Evolutionary conservation across 2,329 filamentous ascomycete species (phyloP).

Genomic region (Diplodia mutila): DNA sequence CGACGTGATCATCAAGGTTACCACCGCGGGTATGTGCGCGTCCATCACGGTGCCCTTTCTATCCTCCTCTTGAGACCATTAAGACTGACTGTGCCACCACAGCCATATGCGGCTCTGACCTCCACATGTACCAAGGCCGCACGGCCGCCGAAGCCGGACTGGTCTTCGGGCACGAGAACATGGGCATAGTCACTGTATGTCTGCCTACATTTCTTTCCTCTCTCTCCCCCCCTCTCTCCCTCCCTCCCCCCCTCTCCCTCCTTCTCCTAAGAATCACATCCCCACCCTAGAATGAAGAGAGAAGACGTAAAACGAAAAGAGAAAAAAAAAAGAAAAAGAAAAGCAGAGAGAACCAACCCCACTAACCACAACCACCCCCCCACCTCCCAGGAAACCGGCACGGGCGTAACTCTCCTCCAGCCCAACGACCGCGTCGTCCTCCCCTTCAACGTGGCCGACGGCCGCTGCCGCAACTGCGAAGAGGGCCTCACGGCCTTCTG

Average conservation of each 20-base stretch:
- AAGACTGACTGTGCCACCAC: conserved; percentile 6
- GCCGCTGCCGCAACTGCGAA: conserved; percentile 66
- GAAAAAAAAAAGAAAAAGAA: no score
- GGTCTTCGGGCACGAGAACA: conserved; percentile 66
- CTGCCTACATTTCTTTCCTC: neutral
- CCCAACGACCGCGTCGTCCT: conserved; percentile 67
- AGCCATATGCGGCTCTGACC: conserved; percentile 59
- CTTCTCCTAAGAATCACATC: no score
- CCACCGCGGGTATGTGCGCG: conserved; percentile 56
- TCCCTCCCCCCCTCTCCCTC: no score
- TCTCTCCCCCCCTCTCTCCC: no score
- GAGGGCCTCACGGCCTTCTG: conserved; percentile 68
- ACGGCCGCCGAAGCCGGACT: conserved; percentile 66
- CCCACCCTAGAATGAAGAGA: no score
- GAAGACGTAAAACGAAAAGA: no score
- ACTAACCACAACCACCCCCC: neutral
- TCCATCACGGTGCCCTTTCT: neutral
- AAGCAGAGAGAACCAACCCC: no score
- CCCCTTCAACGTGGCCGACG: conserved; percentile 68
- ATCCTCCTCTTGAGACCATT: neutral
- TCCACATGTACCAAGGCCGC: conserved; percentile 67
- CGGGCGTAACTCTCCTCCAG: conserved; percentile 63
- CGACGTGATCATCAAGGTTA: conserved; percentile 68
- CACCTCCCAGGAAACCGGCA: conserved; percentile 51
- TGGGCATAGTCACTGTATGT: conserved; percentile 55